phyloP scores from a whole-genome alignment of 2,329 filamentous ascomycete species.

The Nemania sp. region DNA sequence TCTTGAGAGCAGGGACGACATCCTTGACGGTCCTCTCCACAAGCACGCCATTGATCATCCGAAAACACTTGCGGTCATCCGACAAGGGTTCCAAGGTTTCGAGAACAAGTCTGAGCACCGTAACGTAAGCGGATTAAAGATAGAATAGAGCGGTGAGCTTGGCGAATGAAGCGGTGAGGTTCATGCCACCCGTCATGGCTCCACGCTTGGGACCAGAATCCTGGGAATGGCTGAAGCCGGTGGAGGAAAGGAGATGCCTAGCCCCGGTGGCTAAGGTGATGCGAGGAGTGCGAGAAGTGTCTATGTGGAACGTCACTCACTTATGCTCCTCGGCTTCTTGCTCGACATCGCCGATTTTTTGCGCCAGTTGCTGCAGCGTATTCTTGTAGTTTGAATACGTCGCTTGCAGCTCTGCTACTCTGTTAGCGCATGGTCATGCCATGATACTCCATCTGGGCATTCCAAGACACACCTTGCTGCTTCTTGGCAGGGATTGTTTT shows the following conservation, averaged over 20 bases:
- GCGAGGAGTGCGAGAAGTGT: conserved; percentile 19
- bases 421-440: conserved; percentile 28
- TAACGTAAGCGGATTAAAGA: conserved; percentile 33
- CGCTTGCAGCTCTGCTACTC: conserved; percentile 69
- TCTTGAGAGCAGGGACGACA: conserved; percentile 86
- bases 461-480: conserved; percentile 68
- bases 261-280: conserved; percentile 15
- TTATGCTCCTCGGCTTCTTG: conserved; percentile 98
- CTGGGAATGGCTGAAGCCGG: conserved; percentile 27
- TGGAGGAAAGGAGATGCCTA: conserved; percentile 13
- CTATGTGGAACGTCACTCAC: conserved; percentile 57
- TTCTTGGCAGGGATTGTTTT: conserved; percentile 65
- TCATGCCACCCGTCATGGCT: conserved; percentile 29
- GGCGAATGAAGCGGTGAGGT: conserved; percentile 37
- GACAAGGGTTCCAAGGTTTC: conserved; percentile 86
- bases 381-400: conserved; percentile 80
- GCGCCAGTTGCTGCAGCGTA: conserved; percentile 85
- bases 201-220: conserved; percentile 29
- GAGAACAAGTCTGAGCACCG: conserved; percentile 75
- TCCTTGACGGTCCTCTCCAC: conserved; percentile 94
- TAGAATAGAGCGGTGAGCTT: conserved; percentile 45
- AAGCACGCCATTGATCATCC: conserved; percentile 96
- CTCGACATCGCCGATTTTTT: conserved; percentile 97
- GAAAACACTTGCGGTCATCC: conserved; percentile 92
- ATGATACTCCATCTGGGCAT: background rate